Conservation (phyloP, 163 green algal genomes). For the Scenedesmus sp. region DNA sequence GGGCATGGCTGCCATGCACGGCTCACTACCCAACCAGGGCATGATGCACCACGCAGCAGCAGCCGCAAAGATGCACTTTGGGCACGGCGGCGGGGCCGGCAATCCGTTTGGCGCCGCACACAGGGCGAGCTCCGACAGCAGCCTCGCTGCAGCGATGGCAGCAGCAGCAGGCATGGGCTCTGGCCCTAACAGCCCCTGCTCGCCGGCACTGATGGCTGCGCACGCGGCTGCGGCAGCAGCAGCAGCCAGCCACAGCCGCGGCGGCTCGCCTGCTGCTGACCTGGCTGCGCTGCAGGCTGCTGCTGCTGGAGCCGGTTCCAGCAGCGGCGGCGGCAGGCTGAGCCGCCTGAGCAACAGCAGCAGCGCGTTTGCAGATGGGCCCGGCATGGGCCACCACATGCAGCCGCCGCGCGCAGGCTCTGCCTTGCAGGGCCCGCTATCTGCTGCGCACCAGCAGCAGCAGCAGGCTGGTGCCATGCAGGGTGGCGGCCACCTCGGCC, state of each 20-base stretch:
- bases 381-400: not conserved
- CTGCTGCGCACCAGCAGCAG: conserved; percentile 16
- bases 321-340: not conserved
- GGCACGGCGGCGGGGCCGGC: not conserved
- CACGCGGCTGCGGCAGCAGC: not conserved
- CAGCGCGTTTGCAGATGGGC: not conserved
- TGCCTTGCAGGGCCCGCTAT: not conserved
- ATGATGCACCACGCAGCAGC: not conserved
- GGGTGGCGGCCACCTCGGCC: not conserved
- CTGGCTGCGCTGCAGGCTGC: not conserved
- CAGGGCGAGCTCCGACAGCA: conserved; percentile 32
- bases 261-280: not conserved
- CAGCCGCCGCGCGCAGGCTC: not conserved
- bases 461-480: conserved; percentile 4
- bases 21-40: not conserved
- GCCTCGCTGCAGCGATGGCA: not conserved
- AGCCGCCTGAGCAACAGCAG: conserved; percentile 21
- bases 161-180: not conserved
- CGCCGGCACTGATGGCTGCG: not conserved
- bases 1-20: not conserved
- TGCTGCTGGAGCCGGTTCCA: not conserved
- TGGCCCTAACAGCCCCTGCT: not conserved
- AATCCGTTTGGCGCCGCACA: not conserved
- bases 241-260: conserved; percentile 12
- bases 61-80: not conserved